Evolutionary conservation across 495 filamentous ascomycete species (phyloP).

Genomic region (Staphylotrichum longicolle): DNA sequence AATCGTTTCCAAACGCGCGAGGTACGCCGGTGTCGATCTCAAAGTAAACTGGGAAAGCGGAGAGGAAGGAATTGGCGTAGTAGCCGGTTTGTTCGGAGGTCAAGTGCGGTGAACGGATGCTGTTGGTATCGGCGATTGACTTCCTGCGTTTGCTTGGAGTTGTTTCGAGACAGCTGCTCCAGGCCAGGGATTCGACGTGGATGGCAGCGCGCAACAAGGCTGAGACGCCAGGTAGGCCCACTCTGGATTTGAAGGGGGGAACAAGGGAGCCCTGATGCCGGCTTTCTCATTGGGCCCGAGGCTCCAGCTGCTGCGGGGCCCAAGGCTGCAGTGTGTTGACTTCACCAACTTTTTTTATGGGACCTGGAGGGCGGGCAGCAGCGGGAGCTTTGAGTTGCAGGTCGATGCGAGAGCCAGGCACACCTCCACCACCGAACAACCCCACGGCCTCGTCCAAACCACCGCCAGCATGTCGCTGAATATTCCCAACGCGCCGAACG

Average conservation of each 20-base stretch:
- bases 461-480: slow-evolving; percentile 79
- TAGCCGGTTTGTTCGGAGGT: too few species aligned
- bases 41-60: not conserved
- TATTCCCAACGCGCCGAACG: slow-evolving; percentile 88
- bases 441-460: slow-evolving; percentile 9
- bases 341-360: slow-evolving; percentile 40
- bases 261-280: not conserved
- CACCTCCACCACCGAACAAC: slow-evolving; percentile 20
- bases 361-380: slow-evolving; percentile 26
- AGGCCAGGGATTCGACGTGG: not conserved
- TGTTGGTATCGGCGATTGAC: too few species aligned
- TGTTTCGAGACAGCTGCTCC: too few species aligned
- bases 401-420: slow-evolving; percentile 6
- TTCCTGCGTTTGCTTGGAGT: too few species aligned
- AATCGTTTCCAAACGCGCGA: not conserved
- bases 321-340: slow-evolving; percentile 32
- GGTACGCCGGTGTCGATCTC: not conserved
- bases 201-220: slow-evolving; percentile 24
- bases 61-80: too few species aligned
- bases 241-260: not conserved
- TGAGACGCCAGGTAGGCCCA: slow-evolving; percentile 10
- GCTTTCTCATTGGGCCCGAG: slow-evolving; percentile 4
- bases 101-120: too few species aligned
- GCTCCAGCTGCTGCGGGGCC: slow-evolving; percentile 16
- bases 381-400: slow-evolving; percentile 19